Conservation (phyloP, 78 protist genomes). For the Dictyostelium brefeldianum region DNA sequence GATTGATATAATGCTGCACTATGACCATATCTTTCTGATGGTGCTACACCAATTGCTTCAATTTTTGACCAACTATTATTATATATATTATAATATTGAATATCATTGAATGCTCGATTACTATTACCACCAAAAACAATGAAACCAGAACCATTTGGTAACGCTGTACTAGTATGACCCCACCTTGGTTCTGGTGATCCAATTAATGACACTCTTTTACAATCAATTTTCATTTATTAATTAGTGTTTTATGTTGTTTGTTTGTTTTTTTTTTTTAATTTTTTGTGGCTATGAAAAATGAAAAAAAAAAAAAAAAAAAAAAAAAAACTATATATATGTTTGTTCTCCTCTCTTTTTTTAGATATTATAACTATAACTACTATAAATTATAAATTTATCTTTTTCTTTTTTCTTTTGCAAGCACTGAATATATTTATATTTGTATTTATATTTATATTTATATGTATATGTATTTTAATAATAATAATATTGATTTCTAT, state of each 20-base stretch:
- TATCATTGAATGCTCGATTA: slow-evolving; percentile 55
- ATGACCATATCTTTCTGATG: slow-evolving; percentile 65
- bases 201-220: slow-evolving; percentile 32
- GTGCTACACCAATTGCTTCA: slow-evolving; percentile 34
- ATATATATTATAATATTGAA: slow-evolving; percentile 26
- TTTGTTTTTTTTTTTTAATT: background rate
- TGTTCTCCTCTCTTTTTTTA: no score
- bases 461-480: no score
- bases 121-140: slow-evolving; percentile 71
- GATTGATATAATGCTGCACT: slow-evolving; percentile 32
- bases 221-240: slow-evolving; percentile 32
- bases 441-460: no score
- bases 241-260: background rate
- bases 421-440: no score
- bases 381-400: no score
- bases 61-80: slow-evolving; percentile 55
- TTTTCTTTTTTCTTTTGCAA: no score
- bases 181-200: slow-evolving; percentile 65
- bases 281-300: background rate
- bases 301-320: background rate
- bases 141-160: slow-evolving; percentile 12
- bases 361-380: no score
- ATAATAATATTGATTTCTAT: no score
- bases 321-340: no score
- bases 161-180: slow-evolving; percentile 42